Conservation (phyloP, 2,329 filamentous ascomycete species). For the Arthroderma sp. region DNA sequence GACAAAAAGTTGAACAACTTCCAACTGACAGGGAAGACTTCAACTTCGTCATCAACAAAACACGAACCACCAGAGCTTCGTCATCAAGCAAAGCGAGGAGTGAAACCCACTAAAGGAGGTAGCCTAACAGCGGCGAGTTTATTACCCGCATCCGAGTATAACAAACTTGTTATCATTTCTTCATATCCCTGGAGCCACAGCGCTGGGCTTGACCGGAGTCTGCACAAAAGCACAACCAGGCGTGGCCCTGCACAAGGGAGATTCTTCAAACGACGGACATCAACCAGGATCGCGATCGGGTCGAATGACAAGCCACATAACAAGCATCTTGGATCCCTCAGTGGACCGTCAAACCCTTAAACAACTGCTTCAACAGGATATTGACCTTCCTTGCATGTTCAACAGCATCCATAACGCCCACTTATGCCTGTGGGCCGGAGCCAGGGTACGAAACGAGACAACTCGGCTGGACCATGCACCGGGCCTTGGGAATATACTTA, state of each 20-base stretch:
- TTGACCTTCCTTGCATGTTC: too few relatives aligned
- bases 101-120: neutral
- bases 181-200: neutral
- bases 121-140: neutral
- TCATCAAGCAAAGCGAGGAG: neutral
- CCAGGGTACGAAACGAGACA: too few relatives aligned
- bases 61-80: neutral
- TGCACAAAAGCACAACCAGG: too few relatives aligned
- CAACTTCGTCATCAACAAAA: neutral
- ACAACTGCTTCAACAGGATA: too few relatives aligned
- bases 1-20: neutral
- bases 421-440: too few relatives aligned
- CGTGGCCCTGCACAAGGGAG: neutral
- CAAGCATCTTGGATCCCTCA: neutral
- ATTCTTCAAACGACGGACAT: neutral
- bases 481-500: too few relatives aligned
- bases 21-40: neutral
- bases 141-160: neutral
- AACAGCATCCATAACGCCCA: too few relatives aligned
- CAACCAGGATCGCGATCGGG: neutral
- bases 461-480: too few relatives aligned
- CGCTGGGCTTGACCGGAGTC: neutral
- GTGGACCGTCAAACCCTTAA: neutral
- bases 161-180: neutral
- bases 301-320: neutral